Conservation (phyloP, 257 asterid genomes). For the Capsicum rhomboideum region DNA sequence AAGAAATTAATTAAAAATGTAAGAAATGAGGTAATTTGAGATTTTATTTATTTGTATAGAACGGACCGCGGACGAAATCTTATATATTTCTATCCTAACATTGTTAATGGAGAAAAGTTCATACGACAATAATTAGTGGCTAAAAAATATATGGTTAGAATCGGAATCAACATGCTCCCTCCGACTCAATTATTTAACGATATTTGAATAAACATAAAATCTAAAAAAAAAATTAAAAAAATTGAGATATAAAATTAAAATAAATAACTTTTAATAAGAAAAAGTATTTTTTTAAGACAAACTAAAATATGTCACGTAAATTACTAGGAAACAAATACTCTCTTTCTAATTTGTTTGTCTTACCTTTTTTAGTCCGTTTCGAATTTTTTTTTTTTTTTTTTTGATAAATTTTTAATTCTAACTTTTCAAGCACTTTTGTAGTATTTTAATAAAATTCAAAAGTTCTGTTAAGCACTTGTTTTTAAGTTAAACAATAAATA, state of each 20-base stretch:
- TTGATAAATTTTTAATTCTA: too few relatives aligned
- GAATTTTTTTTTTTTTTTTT: too few relatives aligned
- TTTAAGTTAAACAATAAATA: too few relatives aligned
- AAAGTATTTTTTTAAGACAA: background rate
- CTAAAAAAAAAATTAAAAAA: too few relatives aligned
- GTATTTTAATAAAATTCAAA: too few relatives aligned
- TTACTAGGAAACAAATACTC: background rate
- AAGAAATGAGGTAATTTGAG: background rate
- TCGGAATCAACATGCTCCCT: background rate
- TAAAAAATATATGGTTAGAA: background rate
- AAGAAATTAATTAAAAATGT: background rate
- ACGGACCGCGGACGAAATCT: background rate
- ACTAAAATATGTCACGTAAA: background rate
- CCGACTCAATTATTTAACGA: background rate
- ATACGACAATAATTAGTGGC: background rate
- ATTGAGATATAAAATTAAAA: background rate
- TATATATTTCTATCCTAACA: background rate
- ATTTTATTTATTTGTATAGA: background rate
- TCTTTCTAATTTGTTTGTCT: too few relatives aligned
- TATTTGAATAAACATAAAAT: background rate
- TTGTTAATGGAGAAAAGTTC: background rate
- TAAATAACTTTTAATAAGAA: background rate
- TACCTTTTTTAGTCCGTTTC: too few relatives aligned
- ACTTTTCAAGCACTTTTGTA: too few relatives aligned
- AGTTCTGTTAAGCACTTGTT: too few relatives aligned